Conservation (phyloP, 148 eudicot genomes). For the Vaccinium macrocarpon region DNA sequence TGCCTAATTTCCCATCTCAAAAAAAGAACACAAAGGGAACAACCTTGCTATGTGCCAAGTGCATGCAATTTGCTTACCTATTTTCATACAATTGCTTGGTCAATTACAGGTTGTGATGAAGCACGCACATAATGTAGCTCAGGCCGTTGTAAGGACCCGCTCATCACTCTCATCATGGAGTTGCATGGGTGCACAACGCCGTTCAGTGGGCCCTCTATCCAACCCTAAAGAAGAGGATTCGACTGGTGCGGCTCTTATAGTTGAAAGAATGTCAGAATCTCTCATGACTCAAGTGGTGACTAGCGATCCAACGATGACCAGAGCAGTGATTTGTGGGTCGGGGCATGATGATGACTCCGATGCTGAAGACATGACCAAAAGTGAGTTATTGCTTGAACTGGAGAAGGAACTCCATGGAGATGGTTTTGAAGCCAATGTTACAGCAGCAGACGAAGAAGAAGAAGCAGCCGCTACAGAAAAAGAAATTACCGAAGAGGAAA, state of each 20-base stretch:
- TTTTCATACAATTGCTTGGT: conserved; percentile 4
- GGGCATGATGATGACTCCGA: conserved; percentile 57
- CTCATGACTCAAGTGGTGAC: conserved; percentile 34
- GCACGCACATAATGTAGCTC: conserved; percentile 86
- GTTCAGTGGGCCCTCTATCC: conserved; percentile 41
- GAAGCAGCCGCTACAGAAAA: conserved; percentile 61
- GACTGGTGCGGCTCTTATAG: conserved; percentile 43
- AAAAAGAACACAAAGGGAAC: not conserved
- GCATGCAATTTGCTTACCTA: too few relatives aligned
- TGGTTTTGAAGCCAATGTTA: conserved; percentile 36
- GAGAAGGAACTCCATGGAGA: conserved; percentile 72
- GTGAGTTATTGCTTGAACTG: conserved; percentile 75
- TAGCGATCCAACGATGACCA: conserved; percentile 24
- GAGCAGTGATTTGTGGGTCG: conserved; percentile 31
- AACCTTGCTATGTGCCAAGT: not conserved
- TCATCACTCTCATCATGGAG: conserved; percentile 82
- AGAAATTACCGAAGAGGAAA: conserved; percentile 69
- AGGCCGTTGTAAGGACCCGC: conserved; percentile 84
- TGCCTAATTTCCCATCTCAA: not conserved
- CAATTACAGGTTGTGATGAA: conserved; percentile 75
- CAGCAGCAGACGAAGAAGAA: conserved; percentile 52
- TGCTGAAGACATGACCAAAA: conserved; percentile 68
- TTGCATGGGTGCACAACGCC: conserved; percentile 92
- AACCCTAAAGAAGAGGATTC: conserved; percentile 44
- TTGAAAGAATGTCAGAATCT: conserved; percentile 32